Base-by-base conservation (phyloP, 2,329 filamentous ascomycete species). In the Claviceps sp. region DNA sequence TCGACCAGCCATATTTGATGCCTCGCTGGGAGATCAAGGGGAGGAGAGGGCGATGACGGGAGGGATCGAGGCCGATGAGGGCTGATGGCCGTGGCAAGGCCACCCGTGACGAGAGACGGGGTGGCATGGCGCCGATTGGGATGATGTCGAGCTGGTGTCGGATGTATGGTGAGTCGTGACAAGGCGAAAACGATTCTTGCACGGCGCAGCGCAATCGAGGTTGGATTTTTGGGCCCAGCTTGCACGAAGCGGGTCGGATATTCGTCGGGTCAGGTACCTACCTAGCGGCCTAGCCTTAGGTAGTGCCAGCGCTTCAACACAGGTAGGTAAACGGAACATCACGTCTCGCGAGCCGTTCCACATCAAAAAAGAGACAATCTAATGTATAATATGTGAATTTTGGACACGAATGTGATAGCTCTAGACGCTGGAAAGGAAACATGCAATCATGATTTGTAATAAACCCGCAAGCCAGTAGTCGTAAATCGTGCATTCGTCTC, bases 1-100 rank as follows among this genome's bases (percentile, higher is more conserved):
- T 84, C 52, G 71, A 73, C 81, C 81, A 84, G 61, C 81, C 81
- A 62, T 78, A 75, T 56, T 78, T 74, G 61, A 79, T 72, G 62
- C 73, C 70, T 62, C 74, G 75, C 55, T 62, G 65, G 53, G 70
- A 61, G 37, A 68, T 72, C 51, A 68, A 69, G 48, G 73, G 70
- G 9, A 74, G 70, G 59, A 77, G 69, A 55, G 75, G 66, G 51
- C 69, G 65, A 57, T 67, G 67, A 56, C 61, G 63, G 59, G 64
- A 57, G 54, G 60, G 18, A 58, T 41, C 16, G 50, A 62, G 55
- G 47, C 58, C 57, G 46, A 61, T 56, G 58, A 53, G 26, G 7
- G 62, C 59, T 52, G 60, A 57, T 64, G 65, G 64, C 64, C 67
- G 61, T 58, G 69, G 65, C 60, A 68, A 63, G 55, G 71, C 72